A percentile compares a stretch with the other conserved stretches of the same genome.
Evolutionary conservation across 2,329 filamentous ascomycete species (phyloP).

Genomic region (Fusarium bulbicola): DNA sequence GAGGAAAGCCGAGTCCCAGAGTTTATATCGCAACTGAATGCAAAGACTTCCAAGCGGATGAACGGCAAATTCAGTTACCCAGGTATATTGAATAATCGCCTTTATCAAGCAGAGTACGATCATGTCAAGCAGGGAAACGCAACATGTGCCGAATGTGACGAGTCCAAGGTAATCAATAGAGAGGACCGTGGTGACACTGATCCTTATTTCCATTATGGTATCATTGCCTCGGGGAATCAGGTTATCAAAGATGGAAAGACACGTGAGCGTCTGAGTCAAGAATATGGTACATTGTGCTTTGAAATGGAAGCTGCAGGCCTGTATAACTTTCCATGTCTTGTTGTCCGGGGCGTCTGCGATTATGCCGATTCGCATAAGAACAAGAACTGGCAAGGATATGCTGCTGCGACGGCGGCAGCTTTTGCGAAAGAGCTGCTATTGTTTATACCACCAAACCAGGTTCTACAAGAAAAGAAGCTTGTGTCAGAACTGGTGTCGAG

Average conservation of each 20-base stretch:
- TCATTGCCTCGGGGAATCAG: not conserved
- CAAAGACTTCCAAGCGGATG: not conserved
- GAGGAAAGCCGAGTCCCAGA: fast-evolving
- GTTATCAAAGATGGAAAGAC: not conserved
- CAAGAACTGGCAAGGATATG: not conserved
- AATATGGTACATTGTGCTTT: not conserved
- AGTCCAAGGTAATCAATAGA: not conserved
- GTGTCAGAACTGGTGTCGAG: not conserved
- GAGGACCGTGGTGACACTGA: not conserved
- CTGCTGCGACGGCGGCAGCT: not conserved
- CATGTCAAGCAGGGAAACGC: not conserved
- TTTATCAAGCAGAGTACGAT: fast-evolving
- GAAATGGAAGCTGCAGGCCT: not conserved
- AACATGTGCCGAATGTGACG: not conserved
- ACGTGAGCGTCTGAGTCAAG: not conserved
- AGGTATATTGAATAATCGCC: fast-evolving
- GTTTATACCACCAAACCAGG: not conserved
- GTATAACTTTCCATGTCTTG: not conserved
- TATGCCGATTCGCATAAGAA: not conserved
- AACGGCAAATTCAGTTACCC: not conserved
- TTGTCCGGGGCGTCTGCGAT: not conserved
- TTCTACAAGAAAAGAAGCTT: not conserved
- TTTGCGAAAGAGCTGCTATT: not conserved
- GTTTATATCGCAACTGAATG: not conserved
- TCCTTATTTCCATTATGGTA: not conserved